Evolutionary conservation across 192 early-diverging fungal species (phyloP), one percentile per base, ranked within the genome.

Genomic region (Coemansia sp.): DNA sequence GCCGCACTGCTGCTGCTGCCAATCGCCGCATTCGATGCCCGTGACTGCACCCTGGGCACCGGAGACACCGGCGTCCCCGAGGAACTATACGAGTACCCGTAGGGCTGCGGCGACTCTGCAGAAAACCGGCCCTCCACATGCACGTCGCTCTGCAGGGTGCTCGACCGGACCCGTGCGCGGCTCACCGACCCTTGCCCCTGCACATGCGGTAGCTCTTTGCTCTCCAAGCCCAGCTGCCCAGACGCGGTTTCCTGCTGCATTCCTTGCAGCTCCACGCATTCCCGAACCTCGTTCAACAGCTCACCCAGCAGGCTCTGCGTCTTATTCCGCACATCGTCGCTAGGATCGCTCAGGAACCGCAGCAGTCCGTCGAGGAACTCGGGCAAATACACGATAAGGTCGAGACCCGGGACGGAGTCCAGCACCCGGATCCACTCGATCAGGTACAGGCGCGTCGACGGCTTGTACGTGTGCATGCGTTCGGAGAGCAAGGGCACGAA

Each of bases 401-500:
- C 97, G 17, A 99, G 79, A 30, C 94, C 95, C 0, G 96, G 97
- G 15, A 98, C 88, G 0, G 92, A 89, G 60, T 96, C 90, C 34
- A 99, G 68, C 0, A 96, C 87, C 8, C 82, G 80, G 38, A 99
- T 90, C 91, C 97, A 99, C 41, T 93, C 89, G 6, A 99, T 91
- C 5, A 99, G 81, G 62, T 92, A 99, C 39, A 91, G 87, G 7
- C 97, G 83, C 9, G 93, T 89, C 48, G 84, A 86, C 3, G 96
- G 90, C 66, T 94, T 94, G 56, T 92, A 81, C 7, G 88, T 88
- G 61, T 93, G 87, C 64, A 98, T 90, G 18, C 97, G 90, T 61
- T 98, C 93, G 3, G 88, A 66, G 1, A 99, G 75, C 17, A 99
- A 81, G 17, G 94, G 96, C 57, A 99, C 93, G 64, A 99, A 99